Percentiles rank a stretch among this genome's conserved stretches.
These are phyloP conservation scores for Citrus trifoliata DNA, from an alignment of 345 rosid species.

Conservation along the genomic window DNA sequence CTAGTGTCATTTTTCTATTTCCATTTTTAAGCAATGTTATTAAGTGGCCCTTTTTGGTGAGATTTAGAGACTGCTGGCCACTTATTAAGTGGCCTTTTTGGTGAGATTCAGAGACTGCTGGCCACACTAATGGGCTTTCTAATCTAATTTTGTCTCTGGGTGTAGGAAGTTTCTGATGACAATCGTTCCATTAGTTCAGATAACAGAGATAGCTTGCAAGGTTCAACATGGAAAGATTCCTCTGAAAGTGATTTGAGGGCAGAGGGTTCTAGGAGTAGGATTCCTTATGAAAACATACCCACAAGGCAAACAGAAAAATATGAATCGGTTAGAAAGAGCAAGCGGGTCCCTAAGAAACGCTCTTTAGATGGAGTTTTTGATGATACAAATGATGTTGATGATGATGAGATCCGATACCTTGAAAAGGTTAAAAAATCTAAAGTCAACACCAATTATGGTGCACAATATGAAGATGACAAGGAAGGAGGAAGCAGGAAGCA, in stretches of 20 bases:
- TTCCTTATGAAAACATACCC: constrained; percentile 22
- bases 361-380: constrained; percentile 34
- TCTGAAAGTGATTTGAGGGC: constrained; percentile 30
- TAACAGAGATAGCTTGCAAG: constrained; percentile 33
- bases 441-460: constrained; percentile 21
- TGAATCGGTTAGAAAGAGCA: constrained; percentile 47
- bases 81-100: background rate
- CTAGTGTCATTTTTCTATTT: background rate
- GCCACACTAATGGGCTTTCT: constrained; percentile 11
- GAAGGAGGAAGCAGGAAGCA: constrained; percentile 39
- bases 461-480: constrained; percentile 21
- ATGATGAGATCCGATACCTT: constrained; percentile 54
- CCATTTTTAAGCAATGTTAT: background rate
- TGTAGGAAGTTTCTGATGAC: constrained; percentile 38
- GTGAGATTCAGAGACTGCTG: constrained; percentile 1
- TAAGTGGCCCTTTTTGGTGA: constrained; percentile 7
- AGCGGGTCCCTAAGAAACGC: constrained; percentile 43
- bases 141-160: constrained; percentile 11
- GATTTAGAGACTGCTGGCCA: background rate
- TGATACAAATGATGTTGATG: constrained; percentile 36
- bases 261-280: constrained; percentile 21
- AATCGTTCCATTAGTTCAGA: constrained; percentile 24
- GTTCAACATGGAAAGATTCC: constrained; percentile 42
- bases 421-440: constrained; percentile 44
- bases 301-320: constrained; percentile 29